Conservation (phyloP, 129 eudicot genomes). For the Artemisia tridentata region DNA sequence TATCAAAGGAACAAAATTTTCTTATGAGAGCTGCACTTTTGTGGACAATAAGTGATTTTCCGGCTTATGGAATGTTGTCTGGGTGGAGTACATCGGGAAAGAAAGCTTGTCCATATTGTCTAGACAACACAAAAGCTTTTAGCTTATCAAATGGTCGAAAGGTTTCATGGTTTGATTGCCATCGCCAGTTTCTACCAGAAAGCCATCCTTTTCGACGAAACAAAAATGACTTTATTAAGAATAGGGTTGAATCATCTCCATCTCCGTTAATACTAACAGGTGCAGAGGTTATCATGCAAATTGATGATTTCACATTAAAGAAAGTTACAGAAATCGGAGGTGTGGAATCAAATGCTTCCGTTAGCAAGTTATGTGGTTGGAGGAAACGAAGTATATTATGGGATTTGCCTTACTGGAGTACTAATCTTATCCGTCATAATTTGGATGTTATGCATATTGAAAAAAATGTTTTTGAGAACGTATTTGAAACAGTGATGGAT, state of each 20-base stretch:
- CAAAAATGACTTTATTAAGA: neutral
- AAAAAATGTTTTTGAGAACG: too few species aligned
- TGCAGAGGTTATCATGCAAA: conserved; percentile 7
- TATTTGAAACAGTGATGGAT: too few species aligned
- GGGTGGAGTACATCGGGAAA: neutral
- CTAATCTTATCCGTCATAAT: too few species aligned
- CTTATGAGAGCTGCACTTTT: neutral
- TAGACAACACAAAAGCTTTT: neutral
- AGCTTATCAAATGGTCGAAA: neutral
- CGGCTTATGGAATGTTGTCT: neutral
- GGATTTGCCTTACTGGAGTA: too few species aligned
- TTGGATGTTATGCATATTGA: too few species aligned
- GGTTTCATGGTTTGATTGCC: conserved; percentile 27
- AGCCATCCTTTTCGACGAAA: conserved; percentile 1
- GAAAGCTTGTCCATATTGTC: neutral
- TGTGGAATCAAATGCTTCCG: too few species aligned
- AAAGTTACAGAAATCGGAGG: neutral
- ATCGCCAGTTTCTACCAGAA: neutral
- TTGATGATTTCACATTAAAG: conserved; percentile 16
- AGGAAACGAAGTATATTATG: too few species aligned
- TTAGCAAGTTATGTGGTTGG: too few species aligned
- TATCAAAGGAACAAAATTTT: neutral
- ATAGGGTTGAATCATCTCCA: neutral
- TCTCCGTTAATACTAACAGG: neutral
- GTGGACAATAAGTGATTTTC: neutral